Evolutionary conservation across 1,139 yeast species (phyloP).

Genomic region (Taphrina confusa): DNA sequence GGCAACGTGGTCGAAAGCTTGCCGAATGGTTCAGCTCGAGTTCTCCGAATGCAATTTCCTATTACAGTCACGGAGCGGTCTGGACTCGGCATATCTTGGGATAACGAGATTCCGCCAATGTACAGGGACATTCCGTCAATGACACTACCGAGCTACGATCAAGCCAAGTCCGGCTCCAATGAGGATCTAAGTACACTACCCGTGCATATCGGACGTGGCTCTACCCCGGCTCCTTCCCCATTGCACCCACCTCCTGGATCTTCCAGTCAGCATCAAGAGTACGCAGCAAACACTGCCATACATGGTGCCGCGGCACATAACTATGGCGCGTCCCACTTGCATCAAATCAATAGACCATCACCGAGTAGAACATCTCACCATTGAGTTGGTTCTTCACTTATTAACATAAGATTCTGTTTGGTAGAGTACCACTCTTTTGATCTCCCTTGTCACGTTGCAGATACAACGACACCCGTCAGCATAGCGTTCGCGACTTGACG

Average conservation of each 20-base stretch:
- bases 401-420: too few species aligned
- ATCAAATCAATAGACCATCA: conserved; percentile 14
- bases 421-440: too few species aligned
- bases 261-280: conserved; percentile 11
- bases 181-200: conserved; percentile 26
- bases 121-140: conserved; percentile 71
- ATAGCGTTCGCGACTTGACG: not conserved
- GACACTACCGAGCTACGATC: conserved; percentile 58
- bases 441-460: too few species aligned
- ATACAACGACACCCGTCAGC: not conserved
- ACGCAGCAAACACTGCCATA: not conserved
- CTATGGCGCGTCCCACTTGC: conserved; percentile 16
- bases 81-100: conserved; percentile 97
- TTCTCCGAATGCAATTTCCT: conserved; percentile 89
- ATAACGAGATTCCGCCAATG: conserved; percentile 97
- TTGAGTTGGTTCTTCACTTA: too few species aligned
- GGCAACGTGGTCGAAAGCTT: conserved; percentile 40
- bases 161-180: conserved; percentile 19
- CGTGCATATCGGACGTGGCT: conserved; percentile 22
- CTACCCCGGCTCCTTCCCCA: conserved; percentile 9
- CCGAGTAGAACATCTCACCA: not conserved
- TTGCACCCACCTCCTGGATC: conserved; percentile 11
- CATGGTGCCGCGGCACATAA: not conserved
- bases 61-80: conserved; percentile 79
- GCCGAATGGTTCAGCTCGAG: conserved; percentile 79